These are phyloP conservation scores for Boletus rubroflammeus DNA, from an alignment of 768 basidiomycete species.

Conservation along the genomic window DNA sequence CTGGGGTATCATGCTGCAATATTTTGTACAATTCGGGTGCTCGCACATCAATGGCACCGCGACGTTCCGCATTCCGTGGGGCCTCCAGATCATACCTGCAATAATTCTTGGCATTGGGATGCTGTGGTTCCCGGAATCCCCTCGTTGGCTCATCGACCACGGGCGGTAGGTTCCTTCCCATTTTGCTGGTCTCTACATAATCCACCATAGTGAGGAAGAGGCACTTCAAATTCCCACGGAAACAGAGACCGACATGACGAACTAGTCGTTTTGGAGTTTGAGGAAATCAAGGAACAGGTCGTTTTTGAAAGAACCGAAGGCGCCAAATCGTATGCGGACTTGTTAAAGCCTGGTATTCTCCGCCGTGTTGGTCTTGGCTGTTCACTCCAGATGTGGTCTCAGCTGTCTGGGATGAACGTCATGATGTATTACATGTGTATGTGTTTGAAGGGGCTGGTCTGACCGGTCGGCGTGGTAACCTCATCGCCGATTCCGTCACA, in stretches of 20 bases:
- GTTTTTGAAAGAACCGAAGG: constrained; percentile 65
- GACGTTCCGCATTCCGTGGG: constrained; percentile 80
- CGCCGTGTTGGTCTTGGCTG: constrained; percentile 69
- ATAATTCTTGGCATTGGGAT: constrained; percentile 66
- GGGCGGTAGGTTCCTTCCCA: constrained; percentile 36
- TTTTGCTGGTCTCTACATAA: not conserved
- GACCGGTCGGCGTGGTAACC: constrained; percentile 67
- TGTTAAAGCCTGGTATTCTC: constrained; percentile 61
- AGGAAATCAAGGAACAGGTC: constrained; percentile 58
- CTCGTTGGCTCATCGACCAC: constrained; percentile 69
- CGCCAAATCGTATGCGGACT: constrained; percentile 65
- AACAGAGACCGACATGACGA: constrained; percentile 52
- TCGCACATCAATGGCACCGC: constrained; percentile 63
- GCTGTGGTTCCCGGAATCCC: constrained; percentile 64
- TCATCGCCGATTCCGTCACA: constrained; percentile 68
- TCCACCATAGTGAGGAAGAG: constrained; percentile 39
- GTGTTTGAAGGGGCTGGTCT: constrained; percentile 77
- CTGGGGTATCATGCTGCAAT: constrained; percentile 74
- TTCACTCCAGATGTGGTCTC: constrained; percentile 78
- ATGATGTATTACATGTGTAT: constrained; percentile 68
- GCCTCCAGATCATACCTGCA: constrained; percentile 75
- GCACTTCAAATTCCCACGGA: constrained; percentile 66
- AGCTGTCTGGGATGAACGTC: constrained; percentile 73
- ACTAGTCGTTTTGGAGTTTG: constrained; percentile 66
- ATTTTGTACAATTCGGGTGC: constrained; percentile 74